These are phyloP conservation scores for Wallacemonas collosoma DNA, from an alignment of 208 protist species.

Conservation along the genomic window DNA sequence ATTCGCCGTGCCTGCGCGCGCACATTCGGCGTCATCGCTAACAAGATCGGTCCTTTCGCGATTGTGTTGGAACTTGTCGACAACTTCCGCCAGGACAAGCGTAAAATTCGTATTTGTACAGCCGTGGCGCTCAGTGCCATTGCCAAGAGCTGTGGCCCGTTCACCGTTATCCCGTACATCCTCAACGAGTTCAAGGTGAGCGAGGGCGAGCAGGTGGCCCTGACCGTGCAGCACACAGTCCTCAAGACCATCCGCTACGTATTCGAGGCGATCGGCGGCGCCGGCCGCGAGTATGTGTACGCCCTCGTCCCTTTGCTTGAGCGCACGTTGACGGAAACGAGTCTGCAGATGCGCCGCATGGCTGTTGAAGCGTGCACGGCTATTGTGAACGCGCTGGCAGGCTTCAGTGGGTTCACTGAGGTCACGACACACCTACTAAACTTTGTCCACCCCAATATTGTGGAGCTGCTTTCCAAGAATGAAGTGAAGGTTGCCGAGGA, in stretches of 20 bases:
- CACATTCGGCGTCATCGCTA: conserved; percentile 99
- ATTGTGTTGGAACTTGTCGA: conserved; percentile 99
- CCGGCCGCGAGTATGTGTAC: conserved; percentile 99
- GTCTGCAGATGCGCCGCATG: conserved; percentile 98
- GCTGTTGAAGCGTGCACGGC: conserved; percentile 97
- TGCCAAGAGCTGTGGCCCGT: conserved; percentile 98
- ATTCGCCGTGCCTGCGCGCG: conserved; percentile 96
- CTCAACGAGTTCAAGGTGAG: conserved; percentile 99
- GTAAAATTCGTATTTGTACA: conserved; percentile 99
- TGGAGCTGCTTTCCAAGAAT: conserved; percentile 97
- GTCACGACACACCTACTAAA: conserved; percentile 99
- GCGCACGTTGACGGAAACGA: conserved; percentile 98
- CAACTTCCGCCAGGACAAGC: conserved; percentile 99
- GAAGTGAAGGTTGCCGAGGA: conserved; percentile 77
- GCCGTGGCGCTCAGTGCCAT: conserved; percentile 99
- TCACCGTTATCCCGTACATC: conserved; percentile 98
- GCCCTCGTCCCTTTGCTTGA: conserved; percentile 97
- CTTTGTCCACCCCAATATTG: conserved; percentile 99
- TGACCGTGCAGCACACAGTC: conserved; percentile 97
- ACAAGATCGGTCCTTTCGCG: conserved; percentile 98
- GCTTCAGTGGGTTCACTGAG: conserved; percentile 86
- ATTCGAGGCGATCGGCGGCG: conserved; percentile 99
- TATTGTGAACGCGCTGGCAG: conserved; percentile 88
- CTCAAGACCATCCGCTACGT: conserved; percentile 99
- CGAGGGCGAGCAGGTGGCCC: conserved; percentile 95